These are phyloP conservation scores for Nelumbo lutea DNA, from an alignment of 164 flowering plant species.

Conservation along the genomic window DNA sequence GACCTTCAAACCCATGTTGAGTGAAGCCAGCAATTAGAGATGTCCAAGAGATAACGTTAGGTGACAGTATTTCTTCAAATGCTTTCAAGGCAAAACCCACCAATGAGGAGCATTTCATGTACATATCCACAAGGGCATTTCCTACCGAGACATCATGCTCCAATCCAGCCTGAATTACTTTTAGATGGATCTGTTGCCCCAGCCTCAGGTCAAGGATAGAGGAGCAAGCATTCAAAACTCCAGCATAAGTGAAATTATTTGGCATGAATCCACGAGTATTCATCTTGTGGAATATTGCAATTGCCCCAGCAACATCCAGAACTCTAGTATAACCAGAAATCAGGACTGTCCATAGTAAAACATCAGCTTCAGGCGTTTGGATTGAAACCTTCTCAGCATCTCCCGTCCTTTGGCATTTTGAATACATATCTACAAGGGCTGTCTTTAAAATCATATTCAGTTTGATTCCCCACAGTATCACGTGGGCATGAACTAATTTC, in stretches of 20 bases:
- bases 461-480: conserved; percentile 32
- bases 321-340: conserved; percentile 40
- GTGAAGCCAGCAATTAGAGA: conserved; percentile 45
- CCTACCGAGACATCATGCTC: conserved; percentile 46
- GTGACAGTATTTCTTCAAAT: conserved; percentile 34
- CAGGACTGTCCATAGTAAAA: conserved; percentile 42
- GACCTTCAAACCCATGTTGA: conserved; percentile 29
- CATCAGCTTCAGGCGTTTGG: conserved; percentile 43
- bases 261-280: conserved; percentile 28
- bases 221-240: conserved; percentile 40
- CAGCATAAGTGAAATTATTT: conserved; percentile 41
- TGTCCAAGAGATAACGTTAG: conserved; percentile 61
- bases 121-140: conserved; percentile 54
- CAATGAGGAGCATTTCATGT: conserved; percentile 35
- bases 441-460: conserved; percentile 46
- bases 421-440: conserved; percentile 52
- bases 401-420: conserved; percentile 34
- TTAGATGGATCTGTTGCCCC: conserved; percentile 51
- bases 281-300: conserved; percentile 39
- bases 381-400: conserved; percentile 37
- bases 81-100: conserved; percentile 30
- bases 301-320: conserved; percentile 29
- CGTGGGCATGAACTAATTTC: conserved; percentile 41
- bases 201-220: conserved; percentile 22
- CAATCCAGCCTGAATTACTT: conserved; percentile 36